Evolutionary conservation across 352 stramenopile genomes (phyloP), one percentile per base, ranked within the genome.

Genomic region (Globisporangium heterothallicum): DNA sequence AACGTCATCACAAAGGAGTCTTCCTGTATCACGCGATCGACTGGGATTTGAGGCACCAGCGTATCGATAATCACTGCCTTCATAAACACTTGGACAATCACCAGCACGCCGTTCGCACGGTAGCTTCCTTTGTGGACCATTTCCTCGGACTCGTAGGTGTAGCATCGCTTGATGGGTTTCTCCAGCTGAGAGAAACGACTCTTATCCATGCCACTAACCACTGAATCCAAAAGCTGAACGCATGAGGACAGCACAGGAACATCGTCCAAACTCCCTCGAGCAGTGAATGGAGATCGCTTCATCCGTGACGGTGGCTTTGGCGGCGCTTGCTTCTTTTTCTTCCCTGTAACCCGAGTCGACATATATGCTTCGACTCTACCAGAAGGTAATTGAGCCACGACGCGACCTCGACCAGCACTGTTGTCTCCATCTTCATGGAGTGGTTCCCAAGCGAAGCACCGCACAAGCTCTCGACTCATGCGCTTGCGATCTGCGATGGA

Each of bases 1-100:
- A 90, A 77, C 10, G 64, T 61, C 19, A 88, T 41, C 10, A 65
- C 63, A 38, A 90, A 86, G 1, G 75, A 75, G 50, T 90, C 74
- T 2, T 63, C 38, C 42, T 88, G 59, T 4, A 58, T 45, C 0
- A 84, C 35, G 10, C 72, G 72, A 48, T 90, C 76, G 0, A 70
- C 73, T 19, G 72, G 76, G 2, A 75, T 36, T 5, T 63, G 49
- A 3, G 62, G 62, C 42, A 71, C 50, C 3, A 67, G 42, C 1
- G 21, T 52, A 16, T 64, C 57, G 29, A 70, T 29, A 6, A 88
- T 44, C 19, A 78, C 38, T 0, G 66, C 79, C 8, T 64, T 63
- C 79, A 87, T 88, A 3, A 65, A 66, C 3, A 86, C 71, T 21
- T 78, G 70, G 0, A 82, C 64, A 13, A 77, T 55, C 8, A 90